phyloP scores from a whole-genome alignment of 1,139 yeast species.

The Candida sp. region DNA sequence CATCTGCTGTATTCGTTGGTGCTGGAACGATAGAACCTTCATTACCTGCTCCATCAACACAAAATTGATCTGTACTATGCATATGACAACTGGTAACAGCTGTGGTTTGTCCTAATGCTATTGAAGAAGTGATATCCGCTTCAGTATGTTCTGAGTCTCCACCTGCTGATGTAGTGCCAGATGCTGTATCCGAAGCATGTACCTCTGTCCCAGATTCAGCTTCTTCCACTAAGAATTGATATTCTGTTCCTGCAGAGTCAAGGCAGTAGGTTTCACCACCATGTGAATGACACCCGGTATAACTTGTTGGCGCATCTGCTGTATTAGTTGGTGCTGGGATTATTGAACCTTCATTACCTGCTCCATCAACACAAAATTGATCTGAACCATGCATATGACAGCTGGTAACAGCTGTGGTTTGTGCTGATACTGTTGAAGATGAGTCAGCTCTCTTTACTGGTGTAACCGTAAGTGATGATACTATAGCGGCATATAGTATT shows the following conservation, averaged over 20 bases:
- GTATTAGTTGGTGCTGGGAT: constrained; percentile 22
- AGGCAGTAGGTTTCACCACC: constrained; percentile 21
- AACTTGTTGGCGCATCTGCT: constrained; percentile 16
- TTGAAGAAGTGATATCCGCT: background rate
- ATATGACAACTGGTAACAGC: constrained; percentile 25
- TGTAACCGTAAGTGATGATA: background rate
- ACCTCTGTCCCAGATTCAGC: constrained; percentile 1
- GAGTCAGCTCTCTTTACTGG: background rate
- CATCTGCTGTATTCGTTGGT: constrained; percentile 15
- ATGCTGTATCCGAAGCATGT: too few relatives aligned
- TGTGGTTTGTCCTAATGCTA: background rate
- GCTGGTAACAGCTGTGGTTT: constrained; percentile 12
- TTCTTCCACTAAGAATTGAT: constrained; percentile 16
- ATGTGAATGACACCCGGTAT: constrained; percentile 27
- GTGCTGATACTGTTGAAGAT: background rate
- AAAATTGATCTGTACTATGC: constrained; percentile 21
- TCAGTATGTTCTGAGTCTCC: background rate
- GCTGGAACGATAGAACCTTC: constrained; percentile 30
- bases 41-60: constrained; percentile 21
- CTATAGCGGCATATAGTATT: background rate
- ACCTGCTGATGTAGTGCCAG: too few relatives aligned
- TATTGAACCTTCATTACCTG: constrained; percentile 26
- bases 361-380: constrained; percentile 21
- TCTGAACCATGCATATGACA: constrained; percentile 27
- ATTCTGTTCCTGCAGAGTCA: constrained; percentile 15